phyloP scores from a whole-genome alignment of 352 stramenopile genomes.

The Globisporangium solare region DNA sequence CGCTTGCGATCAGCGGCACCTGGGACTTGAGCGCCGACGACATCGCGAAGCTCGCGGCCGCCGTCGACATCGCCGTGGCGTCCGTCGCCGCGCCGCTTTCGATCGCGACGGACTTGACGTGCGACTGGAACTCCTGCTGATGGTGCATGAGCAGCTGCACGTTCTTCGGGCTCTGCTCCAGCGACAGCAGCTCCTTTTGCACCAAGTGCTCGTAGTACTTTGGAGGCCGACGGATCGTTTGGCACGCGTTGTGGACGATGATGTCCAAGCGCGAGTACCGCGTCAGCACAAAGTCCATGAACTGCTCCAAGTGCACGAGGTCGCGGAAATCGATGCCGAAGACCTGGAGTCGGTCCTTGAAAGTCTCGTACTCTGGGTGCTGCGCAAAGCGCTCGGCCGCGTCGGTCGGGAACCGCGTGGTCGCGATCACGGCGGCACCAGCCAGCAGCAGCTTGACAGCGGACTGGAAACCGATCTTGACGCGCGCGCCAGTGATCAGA shows the following conservation, averaged over 20 bases:
- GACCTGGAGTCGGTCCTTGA: constrained; percentile 92
- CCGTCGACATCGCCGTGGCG: constrained; percentile 13
- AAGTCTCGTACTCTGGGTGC: constrained; percentile 91
- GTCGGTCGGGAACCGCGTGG: constrained; percentile 94
- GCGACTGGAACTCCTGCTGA: constrained; percentile 69
- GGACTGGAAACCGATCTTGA: constrained; percentile 97
- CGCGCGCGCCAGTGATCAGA: constrained; percentile 92
- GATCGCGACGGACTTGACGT: constrained; percentile 58
- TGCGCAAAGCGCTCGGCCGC: constrained; percentile 86
- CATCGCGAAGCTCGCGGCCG: constrained; percentile 34
- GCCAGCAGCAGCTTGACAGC: constrained; percentile 92
- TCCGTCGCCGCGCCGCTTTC: constrained; percentile 1
- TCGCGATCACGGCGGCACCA: constrained; percentile 92
- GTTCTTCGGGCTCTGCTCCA: constrained; percentile 44
- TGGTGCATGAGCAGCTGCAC: constrained; percentile 74
- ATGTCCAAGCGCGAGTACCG: constrained; percentile 92
- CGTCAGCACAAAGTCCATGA: constrained; percentile 84
- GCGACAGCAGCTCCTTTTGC: constrained; percentile 73
- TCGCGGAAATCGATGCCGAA: constrained; percentile 96
- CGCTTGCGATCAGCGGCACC: constrained; percentile 68
- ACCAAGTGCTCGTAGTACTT: constrained; percentile 93
- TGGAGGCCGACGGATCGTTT: constrained; percentile 92
- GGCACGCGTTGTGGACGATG: constrained; percentile 97
- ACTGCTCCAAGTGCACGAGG: constrained; percentile 93
- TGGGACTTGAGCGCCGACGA: constrained; percentile 83